Evolutionary conservation across 345 rosid genomes (phyloP), one percentile per base, ranked within the genome.

Genomic region (Eutrema heterophyllum): DNA sequence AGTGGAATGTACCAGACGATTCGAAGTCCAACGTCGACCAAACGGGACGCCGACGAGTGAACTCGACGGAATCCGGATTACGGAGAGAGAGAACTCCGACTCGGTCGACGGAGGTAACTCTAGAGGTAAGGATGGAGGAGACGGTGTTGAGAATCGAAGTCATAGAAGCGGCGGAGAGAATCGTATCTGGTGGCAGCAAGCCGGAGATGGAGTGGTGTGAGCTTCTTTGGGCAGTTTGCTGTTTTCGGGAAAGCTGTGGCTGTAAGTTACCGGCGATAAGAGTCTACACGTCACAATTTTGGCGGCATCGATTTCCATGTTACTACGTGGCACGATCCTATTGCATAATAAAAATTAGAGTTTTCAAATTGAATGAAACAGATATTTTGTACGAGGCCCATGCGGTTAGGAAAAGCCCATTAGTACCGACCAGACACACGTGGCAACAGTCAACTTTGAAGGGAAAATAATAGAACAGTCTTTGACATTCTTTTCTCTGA

Each of bases 81-180:
- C 41, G 91, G 50, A 77, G 85, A 33, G 75, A 64, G 41, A 55
- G 61, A 11, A 0, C 71, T 10, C 76, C 75, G 59, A 79, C 64
- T 61, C 84, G 70, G 68, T 63, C 46, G 69, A 24, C 71, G 67
- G 72, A 16, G 70, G 26, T 71, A 78, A 68, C 40, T 49, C 67
- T 48, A 7, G 90, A 84, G 43, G 78, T 11, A 11, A 71, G 76
- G 12, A 85, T 53, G 32, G 91, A 78, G 24, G 84, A 66, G 46
- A 83, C 86, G 11, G 89, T 40, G 75, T 81, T 87, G 29, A 87
- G 82, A 4, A 85, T 55, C 30, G 89, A 84, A 68, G 97, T 85
- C 96, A 91, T 91, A 64, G 82, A 48, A 82, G 33, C 38, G 59
- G 54, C 64, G 46, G 71, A 33, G 50, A 54, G 52, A 62, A 26